Evolutionary conservation across 192 early-diverging fungal species (phyloP).

Genomic region (Coemansia sp.): DNA sequence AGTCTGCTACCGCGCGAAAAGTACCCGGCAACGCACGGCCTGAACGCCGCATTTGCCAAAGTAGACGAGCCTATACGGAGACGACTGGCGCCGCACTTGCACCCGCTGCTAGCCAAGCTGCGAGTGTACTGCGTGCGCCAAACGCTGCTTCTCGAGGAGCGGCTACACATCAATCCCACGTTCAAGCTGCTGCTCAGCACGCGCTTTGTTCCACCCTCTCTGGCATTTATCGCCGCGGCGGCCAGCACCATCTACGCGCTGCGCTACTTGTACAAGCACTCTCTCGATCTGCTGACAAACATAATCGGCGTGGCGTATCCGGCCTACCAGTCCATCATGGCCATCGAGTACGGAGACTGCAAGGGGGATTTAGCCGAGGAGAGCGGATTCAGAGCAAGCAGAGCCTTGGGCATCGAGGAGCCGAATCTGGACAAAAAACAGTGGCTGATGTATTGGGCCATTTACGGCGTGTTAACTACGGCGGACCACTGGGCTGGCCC

Average conservation of each 20-base stretch:
- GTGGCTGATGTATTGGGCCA: constrained; percentile 57
- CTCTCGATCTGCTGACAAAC: constrained; percentile 51
- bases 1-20: constrained; percentile 32
- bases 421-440: constrained; percentile 53
- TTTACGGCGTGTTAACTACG: constrained; percentile 49
- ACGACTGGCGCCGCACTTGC: constrained; percentile 42
- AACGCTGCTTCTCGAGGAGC: constrained; percentile 34
- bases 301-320: constrained; percentile 52
- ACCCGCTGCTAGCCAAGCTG: constrained; percentile 30
- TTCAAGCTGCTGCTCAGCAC: constrained; percentile 37
- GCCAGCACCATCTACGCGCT: constrained; percentile 38
- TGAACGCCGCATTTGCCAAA: constrained; percentile 11
- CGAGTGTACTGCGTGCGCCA: constrained; percentile 36
- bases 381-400: background rate
- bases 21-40: constrained; percentile 36
- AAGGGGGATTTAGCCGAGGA: background rate
- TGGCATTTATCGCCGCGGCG: constrained; percentile 45
- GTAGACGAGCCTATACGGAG: background rate
- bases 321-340: constrained; percentile 55
- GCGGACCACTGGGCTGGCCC: constrained; percentile 55
- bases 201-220: constrained; percentile 35
- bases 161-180: constrained; percentile 47
- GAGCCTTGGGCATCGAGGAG: constrained; percentile 23
- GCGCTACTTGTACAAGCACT: constrained; percentile 44
- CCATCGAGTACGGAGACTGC: constrained; percentile 43